Evolutionary conservation across 768 basidiomycete species (phyloP).

Genomic region (Hygrophoropsis aurantiaca): DNA sequence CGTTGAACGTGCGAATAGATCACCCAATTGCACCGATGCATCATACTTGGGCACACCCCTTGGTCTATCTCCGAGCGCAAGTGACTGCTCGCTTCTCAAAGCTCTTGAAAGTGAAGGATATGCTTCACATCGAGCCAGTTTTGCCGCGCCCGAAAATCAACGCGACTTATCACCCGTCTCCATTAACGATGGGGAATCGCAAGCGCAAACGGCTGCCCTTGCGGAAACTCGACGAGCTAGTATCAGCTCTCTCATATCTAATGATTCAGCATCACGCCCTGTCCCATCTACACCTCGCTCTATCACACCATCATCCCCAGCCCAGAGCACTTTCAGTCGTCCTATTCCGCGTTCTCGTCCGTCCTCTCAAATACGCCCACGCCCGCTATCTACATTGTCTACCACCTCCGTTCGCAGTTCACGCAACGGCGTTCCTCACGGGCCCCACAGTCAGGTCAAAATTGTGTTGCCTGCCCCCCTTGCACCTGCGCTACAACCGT

Average conservation of each 20-base stretch:
- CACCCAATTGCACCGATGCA: slow-evolving; percentile 23
- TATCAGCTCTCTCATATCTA: slow-evolving; percentile 7
- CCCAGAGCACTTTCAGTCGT: slow-evolving; percentile 6
- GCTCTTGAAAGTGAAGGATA: slow-evolving; percentile 20
- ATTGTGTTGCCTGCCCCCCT: slow-evolving; percentile 71
- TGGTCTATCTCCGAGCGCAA: slow-evolving; percentile 23
- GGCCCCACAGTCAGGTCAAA: slow-evolving; percentile 58
- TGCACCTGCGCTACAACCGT: slow-evolving; percentile 37
- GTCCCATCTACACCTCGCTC: slow-evolving; percentile 26
- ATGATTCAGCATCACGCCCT: slow-evolving; percentile 21
- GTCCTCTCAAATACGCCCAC: slow-evolving; percentile 18
- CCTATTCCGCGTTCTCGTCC: slow-evolving; percentile 13
- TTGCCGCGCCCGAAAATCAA: slow-evolving; percentile 10
- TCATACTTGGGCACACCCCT: slow-evolving; percentile 20
- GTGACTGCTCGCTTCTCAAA: slow-evolving; percentile 31
- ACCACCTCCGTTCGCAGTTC: slow-evolving; percentile 33
- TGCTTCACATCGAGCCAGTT: slow-evolving; percentile 12
- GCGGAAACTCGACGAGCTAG: slow-evolving; percentile 5
- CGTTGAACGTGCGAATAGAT: slow-evolving; percentile 22
- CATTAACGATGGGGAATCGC: background rate
- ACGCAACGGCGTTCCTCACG: slow-evolving; percentile 61
- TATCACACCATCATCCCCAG: slow-evolving; percentile 10
- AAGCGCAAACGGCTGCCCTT: slow-evolving; percentile 4
- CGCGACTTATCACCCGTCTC: background rate
- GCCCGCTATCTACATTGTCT: slow-evolving; percentile 41